Evolutionary conservation across 2,329 filamentous ascomycete genomes (phyloP), one percentile per base, ranked within the genome.

Genomic region (Colletotrichum cordylinicola): DNA sequence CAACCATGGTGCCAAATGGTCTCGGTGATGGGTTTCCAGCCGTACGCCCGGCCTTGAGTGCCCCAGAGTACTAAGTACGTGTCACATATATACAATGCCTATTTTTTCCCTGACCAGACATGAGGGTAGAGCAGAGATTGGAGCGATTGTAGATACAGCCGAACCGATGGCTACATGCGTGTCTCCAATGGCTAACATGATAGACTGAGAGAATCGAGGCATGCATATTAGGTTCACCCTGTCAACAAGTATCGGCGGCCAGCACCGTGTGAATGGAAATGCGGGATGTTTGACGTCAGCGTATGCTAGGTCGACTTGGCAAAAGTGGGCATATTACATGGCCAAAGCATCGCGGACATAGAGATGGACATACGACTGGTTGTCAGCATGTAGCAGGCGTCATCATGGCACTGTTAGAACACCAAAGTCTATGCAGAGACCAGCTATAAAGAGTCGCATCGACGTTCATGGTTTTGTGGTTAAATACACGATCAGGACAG

Each of bases 151-250:
- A n/a, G 29, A 8, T 29, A n/a, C 18, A 43, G 39, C 18, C 9
- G 39, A 5, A 43, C n/a, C 39, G 6, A 43, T 18, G 8, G 3
- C 4, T 9, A 43, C 39, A 1, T n/a, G n/a, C 39, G 3, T 43
- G 39, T 8, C 18, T 5, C 9, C 39, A 43, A n/a, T n/a, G 39
- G 9, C 5, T 0, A 43, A 3, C 18, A 2, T 43, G 18, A 6
- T 9, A 18, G 9, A 3, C 39, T 0, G 5, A 43, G 2, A n/a
- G 3, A n/a, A 43, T n/a, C 3, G 0, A 12, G n/a, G 3, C n/a
- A 16, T n/a, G 9, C 18, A 43, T 43, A n/a, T 16, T 2, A 24
- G 24, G 24, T 9, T 43, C 18, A 43, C 3, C n/a, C 3, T 12
- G 39, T n/a, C 5, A n/a, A n/a, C 18, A 6, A 43, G 39, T 2